A percentile compares a stretch with the other conserved stretches of the same genome.
Evolutionary conservation across 176 grass and related monocot species (phyloP).

Genomic region (Chloris gayana): DNA sequence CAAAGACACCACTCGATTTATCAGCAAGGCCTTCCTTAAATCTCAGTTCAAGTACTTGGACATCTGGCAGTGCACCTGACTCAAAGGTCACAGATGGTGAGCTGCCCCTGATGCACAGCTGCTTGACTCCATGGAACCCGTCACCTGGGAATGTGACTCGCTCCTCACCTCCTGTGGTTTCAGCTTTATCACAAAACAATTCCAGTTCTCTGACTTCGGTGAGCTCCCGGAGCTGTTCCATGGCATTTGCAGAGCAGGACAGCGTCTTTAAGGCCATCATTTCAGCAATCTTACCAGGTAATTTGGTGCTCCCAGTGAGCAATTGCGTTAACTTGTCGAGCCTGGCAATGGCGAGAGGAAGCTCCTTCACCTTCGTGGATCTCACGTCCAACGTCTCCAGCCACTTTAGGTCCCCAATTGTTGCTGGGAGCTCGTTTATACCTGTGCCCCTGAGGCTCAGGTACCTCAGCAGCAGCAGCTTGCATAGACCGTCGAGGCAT

Average conservation of each 20-base stretch:
- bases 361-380: conserved; percentile 40
- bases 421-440: conserved; percentile 18
- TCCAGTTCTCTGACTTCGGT: conserved; percentile 31
- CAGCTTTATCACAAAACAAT: conserved; percentile 32
- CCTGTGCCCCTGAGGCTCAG: conserved; percentile 47
- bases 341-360: conserved; percentile 36
- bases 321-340: conserved; percentile 34
- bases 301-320: conserved; percentile 15
- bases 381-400: conserved; percentile 54
- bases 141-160: neutral
- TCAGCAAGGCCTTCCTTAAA: conserved; percentile 27
- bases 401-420: conserved; percentile 46
- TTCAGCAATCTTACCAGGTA: conserved; percentile 16
- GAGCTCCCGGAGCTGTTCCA: conserved; percentile 18
- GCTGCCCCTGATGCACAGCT: conserved; percentile 18
- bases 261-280: conserved; percentile 30
- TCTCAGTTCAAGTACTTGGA: conserved; percentile 41
- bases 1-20: conserved; percentile 21
- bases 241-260: neutral
- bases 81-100: conserved; percentile 28
- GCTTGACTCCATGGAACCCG: conserved; percentile 31
- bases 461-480: conserved; percentile 45
- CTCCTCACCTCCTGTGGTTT: neutral
- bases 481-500: conserved; percentile 34
- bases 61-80: neutral